Percentiles rank a stretch among this genome's conserved stretches.
phyloP scores from a whole-genome alignment of 768 basidiomycete species.

The Psilocybe azurescens region DNA sequence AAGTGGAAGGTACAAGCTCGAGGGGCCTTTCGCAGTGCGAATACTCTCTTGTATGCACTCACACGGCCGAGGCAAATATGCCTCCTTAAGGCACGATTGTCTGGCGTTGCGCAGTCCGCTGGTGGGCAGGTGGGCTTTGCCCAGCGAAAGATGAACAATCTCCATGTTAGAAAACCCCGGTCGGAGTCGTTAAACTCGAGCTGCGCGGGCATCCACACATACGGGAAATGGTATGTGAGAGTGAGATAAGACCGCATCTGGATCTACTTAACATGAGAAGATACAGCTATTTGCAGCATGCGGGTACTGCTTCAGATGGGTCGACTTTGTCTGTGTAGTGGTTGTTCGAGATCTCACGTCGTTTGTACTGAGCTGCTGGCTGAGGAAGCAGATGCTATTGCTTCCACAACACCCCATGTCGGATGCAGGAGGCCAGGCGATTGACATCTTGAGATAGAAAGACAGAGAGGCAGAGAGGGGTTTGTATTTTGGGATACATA shows the following conservation, averaged over 20 bases:
- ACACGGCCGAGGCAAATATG: background rate
- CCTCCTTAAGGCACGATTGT: background rate
- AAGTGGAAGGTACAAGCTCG: background rate
- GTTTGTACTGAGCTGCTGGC: background rate
- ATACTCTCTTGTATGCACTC: background rate
- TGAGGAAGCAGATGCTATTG: background rate
- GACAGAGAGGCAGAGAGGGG: no score
- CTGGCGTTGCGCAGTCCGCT: background rate
- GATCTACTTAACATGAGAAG: background rate
- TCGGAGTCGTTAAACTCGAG: background rate
- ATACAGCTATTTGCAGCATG: background rate
- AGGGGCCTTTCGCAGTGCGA: no score
- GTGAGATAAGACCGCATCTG: background rate
- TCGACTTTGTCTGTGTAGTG: no score
- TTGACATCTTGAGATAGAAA: background rate
- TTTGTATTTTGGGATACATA: background rate
- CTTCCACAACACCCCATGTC: no score
- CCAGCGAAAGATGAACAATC: background rate
- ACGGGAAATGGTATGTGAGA: background rate
- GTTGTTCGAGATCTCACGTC: background rate
- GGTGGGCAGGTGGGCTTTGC: background rate
- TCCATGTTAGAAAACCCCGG: background rate
- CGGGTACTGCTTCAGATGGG: background rate
- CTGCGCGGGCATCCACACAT: background rate
- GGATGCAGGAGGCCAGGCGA: background rate